These are phyloP conservation scores for Lathyrus tuberosus DNA, from an alignment of 306 rosid species.

Conservation along the genomic window DNA sequence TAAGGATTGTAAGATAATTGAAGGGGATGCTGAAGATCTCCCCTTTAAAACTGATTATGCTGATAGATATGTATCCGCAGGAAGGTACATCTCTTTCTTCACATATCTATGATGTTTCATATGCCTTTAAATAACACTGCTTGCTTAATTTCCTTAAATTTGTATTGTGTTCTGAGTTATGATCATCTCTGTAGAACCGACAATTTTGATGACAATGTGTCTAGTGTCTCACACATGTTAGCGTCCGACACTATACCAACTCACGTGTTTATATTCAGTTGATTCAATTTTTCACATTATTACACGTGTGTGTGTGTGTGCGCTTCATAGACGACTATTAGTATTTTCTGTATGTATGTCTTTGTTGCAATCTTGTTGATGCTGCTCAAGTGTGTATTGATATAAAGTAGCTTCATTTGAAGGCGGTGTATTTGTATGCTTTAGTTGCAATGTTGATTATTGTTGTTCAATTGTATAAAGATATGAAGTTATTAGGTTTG, in stretches of 20 bases:
- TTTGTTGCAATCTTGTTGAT: neutral
- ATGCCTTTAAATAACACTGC: neutral
- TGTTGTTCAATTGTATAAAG: slow-evolving; percentile 23
- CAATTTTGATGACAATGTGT: no score
- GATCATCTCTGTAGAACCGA: no score
- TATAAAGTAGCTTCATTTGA: neutral
- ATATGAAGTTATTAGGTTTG: slow-evolving; percentile 3
- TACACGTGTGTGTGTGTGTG: no score
- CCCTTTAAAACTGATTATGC: slow-evolving; percentile 91
- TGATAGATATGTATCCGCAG: slow-evolving; percentile 89
- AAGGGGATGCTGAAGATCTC: slow-evolving; percentile 94
- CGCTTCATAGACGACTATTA: neutral
- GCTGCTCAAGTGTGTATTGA: neutral
- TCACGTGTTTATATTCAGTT: no score
- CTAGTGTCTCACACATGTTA: no score
- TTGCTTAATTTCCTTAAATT: slow-evolving; percentile 15
- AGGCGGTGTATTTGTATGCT: slow-evolving; percentile 13
- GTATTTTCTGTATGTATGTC: slow-evolving; percentile 10
- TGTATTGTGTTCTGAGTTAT: neutral
- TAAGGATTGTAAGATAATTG: slow-evolving; percentile 80
- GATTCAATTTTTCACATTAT: no score
- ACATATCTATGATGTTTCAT: slow-evolving; percentile 10
- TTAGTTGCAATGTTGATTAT: slow-evolving; percentile 17
- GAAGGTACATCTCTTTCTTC: slow-evolving; percentile 56
- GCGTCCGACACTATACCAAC: no score